These are phyloP conservation scores for Suillus hirtellus DNA, from an alignment of 768 basidiomycete species.

Conservation along the genomic window DNA sequence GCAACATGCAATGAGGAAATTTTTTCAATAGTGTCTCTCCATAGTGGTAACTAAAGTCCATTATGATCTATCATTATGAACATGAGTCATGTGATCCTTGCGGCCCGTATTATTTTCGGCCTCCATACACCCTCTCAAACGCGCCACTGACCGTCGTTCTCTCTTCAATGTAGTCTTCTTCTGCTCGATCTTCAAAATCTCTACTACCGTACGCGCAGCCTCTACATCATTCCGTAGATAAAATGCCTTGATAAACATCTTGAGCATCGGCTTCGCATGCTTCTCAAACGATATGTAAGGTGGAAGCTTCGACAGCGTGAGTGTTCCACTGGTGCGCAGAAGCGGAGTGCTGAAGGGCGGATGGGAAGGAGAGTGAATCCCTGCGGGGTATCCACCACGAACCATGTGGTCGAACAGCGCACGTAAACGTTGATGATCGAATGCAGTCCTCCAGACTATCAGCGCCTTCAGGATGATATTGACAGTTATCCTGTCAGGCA, in stretches of 20 bases:
- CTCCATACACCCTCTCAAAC: not conserved
- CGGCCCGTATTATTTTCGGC: not conserved
- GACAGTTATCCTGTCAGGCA: conserved; percentile 65
- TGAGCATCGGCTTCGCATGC: conserved; percentile 70
- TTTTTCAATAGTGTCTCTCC: not conserved
- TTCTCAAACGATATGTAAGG: conserved; percentile 50
- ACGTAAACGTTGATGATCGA: conserved; percentile 47
- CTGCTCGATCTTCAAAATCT: conserved; percentile 51
- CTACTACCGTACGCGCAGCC: conserved; percentile 54
- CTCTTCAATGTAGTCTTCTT: conserved; percentile 9
- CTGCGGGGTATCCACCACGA: conserved; percentile 56
- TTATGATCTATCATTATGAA: conserved; percentile 5
- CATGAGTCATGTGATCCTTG: not conserved
- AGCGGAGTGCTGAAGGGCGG: conserved; percentile 49
- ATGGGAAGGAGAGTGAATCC: conserved; percentile 24
- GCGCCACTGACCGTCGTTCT: not conserved
- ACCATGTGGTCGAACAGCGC: conserved; percentile 67
- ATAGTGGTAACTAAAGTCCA: not conserved
- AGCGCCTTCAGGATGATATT: conserved; percentile 68
- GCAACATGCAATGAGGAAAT: too few relatives aligned
- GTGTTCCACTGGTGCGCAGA: conserved; percentile 8
- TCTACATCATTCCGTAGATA: conserved; percentile 51
- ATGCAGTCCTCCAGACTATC: conserved; percentile 48
- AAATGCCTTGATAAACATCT: conserved; percentile 71
- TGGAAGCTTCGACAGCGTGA: conserved; percentile 41